phyloP scores from a whole-genome alignment of 176 grass and related monocot genomes.

The Melocanna baccifera region DNA sequence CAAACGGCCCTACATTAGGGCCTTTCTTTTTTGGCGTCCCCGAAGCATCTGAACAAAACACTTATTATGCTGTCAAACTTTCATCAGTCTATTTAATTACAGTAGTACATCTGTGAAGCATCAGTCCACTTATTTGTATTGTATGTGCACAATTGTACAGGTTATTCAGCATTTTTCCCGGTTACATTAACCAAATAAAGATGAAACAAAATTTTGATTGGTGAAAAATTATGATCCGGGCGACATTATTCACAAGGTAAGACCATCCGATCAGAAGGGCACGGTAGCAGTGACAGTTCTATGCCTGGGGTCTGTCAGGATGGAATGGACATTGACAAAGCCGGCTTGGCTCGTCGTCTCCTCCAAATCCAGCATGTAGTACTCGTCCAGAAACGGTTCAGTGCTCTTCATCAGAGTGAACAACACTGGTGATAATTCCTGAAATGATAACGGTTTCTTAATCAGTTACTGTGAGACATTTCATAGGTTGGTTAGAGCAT shows the following conservation, averaged over 20 bases:
- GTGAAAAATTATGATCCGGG: neutral
- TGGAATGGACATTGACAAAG: conserved; percentile 59
- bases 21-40: no score
- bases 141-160: neutral
- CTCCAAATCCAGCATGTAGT: conserved; percentile 82
- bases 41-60: no score
- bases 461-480: neutral
- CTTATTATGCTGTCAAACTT: no score
- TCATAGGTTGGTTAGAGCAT: no score
- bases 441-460: neutral
- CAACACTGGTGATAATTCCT: conserved; percentile 77
- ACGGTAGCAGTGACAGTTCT: conserved; percentile 85
- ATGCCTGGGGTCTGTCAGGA: conserved; percentile 75
- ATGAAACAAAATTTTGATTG: neutral
- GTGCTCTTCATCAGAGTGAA: conserved; percentile 90
- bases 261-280: conserved; percentile 30
- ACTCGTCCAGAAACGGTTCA: conserved; percentile 82
- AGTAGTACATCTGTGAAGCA: no score
- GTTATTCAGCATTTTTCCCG: neutral
- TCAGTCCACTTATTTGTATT: neutral
- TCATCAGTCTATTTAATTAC: no score
- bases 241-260: neutral
- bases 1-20: no score
- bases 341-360: conserved; percentile 49
- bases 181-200: neutral